phyloP scores from a whole-genome alignment of 371 early-diverging fungal species.

The Rhizopus delemar region DNA sequence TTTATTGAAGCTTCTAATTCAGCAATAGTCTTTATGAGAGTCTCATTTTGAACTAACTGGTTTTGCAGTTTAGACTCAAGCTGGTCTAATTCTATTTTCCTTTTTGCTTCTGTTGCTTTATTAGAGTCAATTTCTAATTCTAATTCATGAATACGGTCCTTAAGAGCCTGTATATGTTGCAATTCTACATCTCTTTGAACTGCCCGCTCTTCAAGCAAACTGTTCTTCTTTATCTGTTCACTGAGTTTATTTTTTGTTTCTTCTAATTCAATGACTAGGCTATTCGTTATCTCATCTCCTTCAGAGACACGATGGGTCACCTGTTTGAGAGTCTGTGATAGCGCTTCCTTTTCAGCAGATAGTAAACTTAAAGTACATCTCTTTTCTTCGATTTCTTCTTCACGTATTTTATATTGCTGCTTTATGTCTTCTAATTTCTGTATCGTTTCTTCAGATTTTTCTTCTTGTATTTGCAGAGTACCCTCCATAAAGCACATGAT shows the following conservation, averaged over 20 bases:
- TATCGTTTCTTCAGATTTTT: constrained; percentile 31
- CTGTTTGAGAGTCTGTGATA: constrained; percentile 22
- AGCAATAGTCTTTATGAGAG: constrained; percentile 16
- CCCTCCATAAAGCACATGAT: constrained; percentile 38
- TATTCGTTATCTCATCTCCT: constrained; percentile 20
- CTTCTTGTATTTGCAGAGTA: constrained; percentile 36
- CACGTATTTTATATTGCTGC: constrained; percentile 28
- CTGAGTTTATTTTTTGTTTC: constrained; percentile 17
- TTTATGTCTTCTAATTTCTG: constrained; percentile 37
- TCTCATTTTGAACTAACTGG: constrained; percentile 8
- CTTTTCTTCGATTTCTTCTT: constrained; percentile 36
- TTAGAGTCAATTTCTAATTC: constrained; percentile 26
- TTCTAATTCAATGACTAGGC: constrained; percentile 17
- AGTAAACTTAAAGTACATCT: constrained; percentile 23
- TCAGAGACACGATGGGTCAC: constrained; percentile 26
- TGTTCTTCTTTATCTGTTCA: constrained; percentile 6
- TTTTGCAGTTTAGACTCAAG: constrained; percentile 9
- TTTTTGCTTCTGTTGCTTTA: constrained; percentile 5
- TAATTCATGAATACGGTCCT: constrained; percentile 26
- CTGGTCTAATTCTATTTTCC: constrained; percentile 8
- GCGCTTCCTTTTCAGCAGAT: constrained; percentile 25
- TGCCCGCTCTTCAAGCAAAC: constrained; percentile 10
- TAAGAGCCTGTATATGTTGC: constrained; percentile 18
- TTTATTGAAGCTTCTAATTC: constrained; percentile 20
- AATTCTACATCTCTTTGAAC: constrained; percentile 17